Conservation (phyloP, 306 rosid species). For the Astragalus membranaceus region DNA sequence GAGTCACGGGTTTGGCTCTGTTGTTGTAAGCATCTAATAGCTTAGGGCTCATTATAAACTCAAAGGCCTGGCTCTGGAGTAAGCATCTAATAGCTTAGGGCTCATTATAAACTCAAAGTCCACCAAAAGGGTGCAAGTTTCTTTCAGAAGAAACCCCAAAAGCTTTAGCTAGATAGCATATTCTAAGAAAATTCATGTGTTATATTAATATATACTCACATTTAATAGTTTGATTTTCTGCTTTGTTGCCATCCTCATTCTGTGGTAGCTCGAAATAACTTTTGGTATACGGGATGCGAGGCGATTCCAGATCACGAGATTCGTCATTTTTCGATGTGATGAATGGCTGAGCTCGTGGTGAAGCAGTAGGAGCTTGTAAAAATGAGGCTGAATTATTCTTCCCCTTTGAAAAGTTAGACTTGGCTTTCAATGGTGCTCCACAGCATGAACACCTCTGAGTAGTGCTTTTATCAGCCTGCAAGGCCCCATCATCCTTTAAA, state of each 20-base stretch:
- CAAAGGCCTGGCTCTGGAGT: not conserved
- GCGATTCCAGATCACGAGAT: slow-evolving; percentile 27
- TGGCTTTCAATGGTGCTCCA: slow-evolving; percentile 49
- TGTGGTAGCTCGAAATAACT: slow-evolving; percentile 3
- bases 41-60: not conserved
- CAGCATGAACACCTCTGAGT: slow-evolving; percentile 54
- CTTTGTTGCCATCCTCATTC: not conserved
- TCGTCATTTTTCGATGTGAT: slow-evolving; percentile 22
- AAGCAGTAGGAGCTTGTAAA: slow-evolving; percentile 46
- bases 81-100: not conserved
- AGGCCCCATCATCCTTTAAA: slow-evolving; percentile 34
- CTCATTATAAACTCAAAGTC: not conserved
- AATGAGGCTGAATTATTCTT: slow-evolving; percentile 12
- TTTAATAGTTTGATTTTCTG: not conserved
- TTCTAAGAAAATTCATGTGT: not conserved
- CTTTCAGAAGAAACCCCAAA: not conserved
- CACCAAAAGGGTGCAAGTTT: not conserved
- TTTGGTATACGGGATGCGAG: slow-evolving; percentile 24
- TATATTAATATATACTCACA: slow-evolving; percentile 21
- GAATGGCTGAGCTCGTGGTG: slow-evolving; percentile 46
- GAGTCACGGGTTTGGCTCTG: not conserved
- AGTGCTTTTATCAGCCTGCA: slow-evolving; percentile 26
- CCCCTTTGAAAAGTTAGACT: slow-evolving; percentile 18
- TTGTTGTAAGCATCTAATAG: not conserved
- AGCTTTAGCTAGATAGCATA: not conserved